Evolutionary conservation across 2,329 filamentous ascomycete genomes (phyloP), one percentile per base, ranked within the genome.

Genomic region (Cercospora sp.): DNA sequence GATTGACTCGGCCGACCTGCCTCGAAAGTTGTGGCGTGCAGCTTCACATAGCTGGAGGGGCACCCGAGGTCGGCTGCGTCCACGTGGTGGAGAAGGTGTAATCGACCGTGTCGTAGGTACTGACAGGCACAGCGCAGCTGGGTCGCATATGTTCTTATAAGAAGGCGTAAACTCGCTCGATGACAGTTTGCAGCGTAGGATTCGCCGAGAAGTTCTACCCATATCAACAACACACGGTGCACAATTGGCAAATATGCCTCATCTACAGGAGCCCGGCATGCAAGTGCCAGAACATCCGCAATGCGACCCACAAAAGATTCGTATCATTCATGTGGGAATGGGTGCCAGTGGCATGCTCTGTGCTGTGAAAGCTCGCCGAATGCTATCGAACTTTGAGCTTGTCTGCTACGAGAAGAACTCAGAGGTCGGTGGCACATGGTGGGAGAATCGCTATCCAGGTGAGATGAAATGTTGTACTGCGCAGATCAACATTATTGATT

Each of bases 371-470:
- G 65, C 67, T 12, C 48, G 61, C 42, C 67, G 66, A 39, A 69
- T 71, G 69, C 53, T 72, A 23, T 67, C 59, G n/a, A 69, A 70
- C 8, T 72, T 74, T 75, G 3, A 81, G 81, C 66, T 79, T 63
- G 75, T 75, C 9, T 74, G 85, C 3, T 83, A 81, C 55, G 81
- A 83, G 69, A 77, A 79, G 69, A 75, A 75, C 26, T 10, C 72
- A 13, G 75, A 77, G 16, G 67, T 81, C 12, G 80, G 79, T 2
- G 80, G 80, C 1, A 81, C 80, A 1, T 75, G 74, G 74, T 71
- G 78, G 79, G 71, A 75, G 36, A 45, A 66, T 26, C 18, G 59
- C 16, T 63, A 66, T 28, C 59, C 64, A 63, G 66, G 45, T 63
- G 60, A 33, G 60, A 53, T 28, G 2, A 1, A 18, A 20, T 28